Conservation (phyloP, 2,329 filamentous ascomycete genomes). For the Coniochaeta sp. region DNA sequence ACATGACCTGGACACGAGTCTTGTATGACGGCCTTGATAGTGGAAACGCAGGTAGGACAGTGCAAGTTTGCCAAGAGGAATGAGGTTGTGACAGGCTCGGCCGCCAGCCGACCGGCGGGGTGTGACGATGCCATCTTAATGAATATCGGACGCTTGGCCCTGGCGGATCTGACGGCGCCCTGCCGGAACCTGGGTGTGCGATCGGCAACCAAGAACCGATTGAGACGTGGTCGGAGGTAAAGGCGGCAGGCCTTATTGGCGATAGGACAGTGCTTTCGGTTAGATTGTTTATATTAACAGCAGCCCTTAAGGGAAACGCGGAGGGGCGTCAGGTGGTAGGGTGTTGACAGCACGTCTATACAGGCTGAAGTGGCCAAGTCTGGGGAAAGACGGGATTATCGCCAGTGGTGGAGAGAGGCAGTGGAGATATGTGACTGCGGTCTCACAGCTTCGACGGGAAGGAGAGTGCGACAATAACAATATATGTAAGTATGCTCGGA, state of each 20-base stretch:
- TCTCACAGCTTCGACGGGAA: neutral
- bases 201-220: neutral
- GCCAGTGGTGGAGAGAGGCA: neutral
- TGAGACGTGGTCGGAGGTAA: neutral
- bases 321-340: constrained; percentile 5
- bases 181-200: neutral
- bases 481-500: neutral
- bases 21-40: constrained; percentile 53
- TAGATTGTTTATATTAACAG: constrained; percentile 6
- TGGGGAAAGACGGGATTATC: neutral
- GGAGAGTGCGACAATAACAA: neutral
- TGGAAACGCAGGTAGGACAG: constrained; percentile 65
- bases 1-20: constrained; percentile 35
- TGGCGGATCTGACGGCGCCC: constrained; percentile 3
- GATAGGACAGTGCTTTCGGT: neutral
- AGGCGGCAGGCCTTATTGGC: neutral
- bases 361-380: constrained; percentile 14
- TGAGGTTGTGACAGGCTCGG: constrained; percentile 38
- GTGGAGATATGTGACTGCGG: neutral
- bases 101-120: neutral
- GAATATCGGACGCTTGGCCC: constrained; percentile 1
- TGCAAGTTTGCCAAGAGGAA: constrained; percentile 69
- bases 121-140: constrained; percentile 12
- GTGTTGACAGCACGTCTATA: constrained; percentile 7
- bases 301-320: constrained; percentile 14